Percentiles rank a stretch among this genome's conserved stretches.
Evolutionary conservation across 2,329 filamentous ascomycete species (phyloP).

Genomic region (Penicillium digitatum): DNA sequence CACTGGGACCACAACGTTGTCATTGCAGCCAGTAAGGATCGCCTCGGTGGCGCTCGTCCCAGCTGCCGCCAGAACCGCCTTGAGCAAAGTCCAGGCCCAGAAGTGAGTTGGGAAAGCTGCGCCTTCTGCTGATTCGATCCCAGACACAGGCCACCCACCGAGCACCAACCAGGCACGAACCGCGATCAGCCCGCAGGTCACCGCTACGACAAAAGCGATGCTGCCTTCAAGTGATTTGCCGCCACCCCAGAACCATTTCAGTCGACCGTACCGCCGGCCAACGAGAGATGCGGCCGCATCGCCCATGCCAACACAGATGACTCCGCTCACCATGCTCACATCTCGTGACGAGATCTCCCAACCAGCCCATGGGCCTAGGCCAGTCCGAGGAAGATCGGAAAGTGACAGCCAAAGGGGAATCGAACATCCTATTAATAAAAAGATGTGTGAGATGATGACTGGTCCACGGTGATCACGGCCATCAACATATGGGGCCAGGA

Average conservation of each 20-base stretch:
- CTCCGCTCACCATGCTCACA: conserved; percentile 84
- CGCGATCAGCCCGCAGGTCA: conserved; percentile 67
- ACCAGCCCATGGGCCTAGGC: conserved; percentile 55
- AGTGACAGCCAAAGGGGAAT: conserved; percentile 90
- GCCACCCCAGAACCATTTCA: conserved; percentile 95
- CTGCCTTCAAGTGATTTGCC: conserved; percentile 91
- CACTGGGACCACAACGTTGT: conserved; percentile 95
- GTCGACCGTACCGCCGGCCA: conserved; percentile 76
- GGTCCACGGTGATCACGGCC: conserved; percentile 88
- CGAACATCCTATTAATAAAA: conserved; percentile 88
- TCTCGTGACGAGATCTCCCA: conserved; percentile 75
- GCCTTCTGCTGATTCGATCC: conserved; percentile 12
- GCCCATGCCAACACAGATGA: conserved; percentile 91
- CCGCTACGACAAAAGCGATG: conserved; percentile 74
- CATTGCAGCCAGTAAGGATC: conserved; percentile 91
- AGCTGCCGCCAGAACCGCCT: conserved; percentile 67
- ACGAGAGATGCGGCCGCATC: conserved; percentile 90
- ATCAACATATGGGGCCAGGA: conserved; percentile 90
- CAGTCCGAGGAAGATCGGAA: conserved; percentile 61
- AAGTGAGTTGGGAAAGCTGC: conserved; percentile 17
- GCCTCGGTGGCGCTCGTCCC: conserved; percentile 90
- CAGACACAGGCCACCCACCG: conserved; percentile 61
- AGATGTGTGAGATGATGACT: conserved; percentile 94
- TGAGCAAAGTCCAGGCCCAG: conserved; percentile 44
- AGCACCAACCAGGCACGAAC: conserved; percentile 70